These are phyloP conservation scores for Aspergillus eucalypticola DNA, from an alignment of 2,329 filamentous ascomycete species.

Conservation along the genomic window DNA sequence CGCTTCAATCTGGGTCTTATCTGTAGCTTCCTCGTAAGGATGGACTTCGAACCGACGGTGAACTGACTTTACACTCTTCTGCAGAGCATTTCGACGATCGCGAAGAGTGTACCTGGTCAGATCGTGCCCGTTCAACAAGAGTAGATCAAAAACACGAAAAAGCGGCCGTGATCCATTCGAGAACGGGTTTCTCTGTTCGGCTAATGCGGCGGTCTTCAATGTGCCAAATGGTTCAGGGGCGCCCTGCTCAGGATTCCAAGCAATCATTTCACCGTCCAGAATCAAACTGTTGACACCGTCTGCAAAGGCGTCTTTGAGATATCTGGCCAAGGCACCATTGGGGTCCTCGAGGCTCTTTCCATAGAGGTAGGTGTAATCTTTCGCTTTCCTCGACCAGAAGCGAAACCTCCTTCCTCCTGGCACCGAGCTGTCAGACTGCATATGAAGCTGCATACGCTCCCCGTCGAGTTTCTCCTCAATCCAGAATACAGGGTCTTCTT, in stretches of 20 bases:
- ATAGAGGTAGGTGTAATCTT: conserved; percentile 94
- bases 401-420: conserved; percentile 72
- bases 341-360: conserved; percentile 74
- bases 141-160: conserved; percentile 85
- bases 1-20: conserved; percentile 73
- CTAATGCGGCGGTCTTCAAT: conserved; percentile 83
- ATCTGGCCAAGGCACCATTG: conserved; percentile 74
- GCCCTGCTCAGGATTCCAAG: conserved; percentile 86
- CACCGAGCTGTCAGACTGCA: conserved; percentile 68
- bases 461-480: conserved; percentile 98
- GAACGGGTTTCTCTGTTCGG: conserved; percentile 73
- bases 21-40: conserved; percentile 65
- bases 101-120: conserved; percentile 80
- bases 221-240: conserved; percentile 88
- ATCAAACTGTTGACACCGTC: conserved; percentile 81
- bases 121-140: conserved; percentile 79
- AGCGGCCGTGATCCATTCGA: conserved; percentile 69
- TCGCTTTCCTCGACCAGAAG: conserved; percentile 95
- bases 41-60: conserved; percentile 83
- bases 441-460: conserved; percentile 95
- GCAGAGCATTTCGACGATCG: conserved; percentile 75
- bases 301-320: conserved; percentile 75
- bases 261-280: conserved; percentile 97
- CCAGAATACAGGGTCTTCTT: conserved; percentile 80
- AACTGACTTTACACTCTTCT: conserved; percentile 68